Percentiles rank a stretch among this genome's conserved stretches.
Evolutionary conservation across 2,329 filamentous ascomycete genomes (phyloP).

Genomic region (Trichoderma koningiopsis): DNA sequence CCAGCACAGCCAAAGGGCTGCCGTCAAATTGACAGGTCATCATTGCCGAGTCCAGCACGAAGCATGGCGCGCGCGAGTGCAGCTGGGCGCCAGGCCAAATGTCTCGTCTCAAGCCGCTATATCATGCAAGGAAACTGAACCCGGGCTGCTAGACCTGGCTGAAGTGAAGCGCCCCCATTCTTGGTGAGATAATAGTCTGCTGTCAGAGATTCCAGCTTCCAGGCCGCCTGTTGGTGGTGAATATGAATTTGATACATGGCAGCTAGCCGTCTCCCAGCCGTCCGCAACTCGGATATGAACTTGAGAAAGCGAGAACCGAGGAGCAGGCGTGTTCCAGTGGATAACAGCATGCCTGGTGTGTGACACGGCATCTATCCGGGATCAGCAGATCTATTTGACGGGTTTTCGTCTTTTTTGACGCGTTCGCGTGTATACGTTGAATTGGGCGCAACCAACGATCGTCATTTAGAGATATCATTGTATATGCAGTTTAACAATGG

Average conservation of each 20-base stretch:
- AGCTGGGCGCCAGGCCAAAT: not conserved
- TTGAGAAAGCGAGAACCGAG: not conserved
- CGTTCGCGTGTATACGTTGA: not conserved
- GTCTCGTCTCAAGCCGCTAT: not conserved
- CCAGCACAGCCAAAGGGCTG: not conserved
- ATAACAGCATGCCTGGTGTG: not conserved
- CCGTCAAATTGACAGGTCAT: constrained; percentile 16
- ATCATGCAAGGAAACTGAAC: not conserved
- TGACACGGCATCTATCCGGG: not conserved
- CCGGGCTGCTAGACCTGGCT: not conserved
- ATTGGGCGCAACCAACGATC: not conserved
- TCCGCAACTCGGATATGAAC: not conserved
- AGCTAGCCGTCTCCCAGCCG: not conserved
- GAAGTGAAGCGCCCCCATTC: constrained; percentile 2
- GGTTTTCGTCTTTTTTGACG: not conserved
- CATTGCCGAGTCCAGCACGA: not conserved
- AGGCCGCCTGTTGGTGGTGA: not conserved
- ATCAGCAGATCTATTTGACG: not conserved
- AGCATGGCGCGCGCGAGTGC: not conserved
- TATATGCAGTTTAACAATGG: not conserved
- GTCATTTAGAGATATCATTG: not conserved
- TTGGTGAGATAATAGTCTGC: constrained; percentile 2
- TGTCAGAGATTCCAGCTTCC: not conserved
- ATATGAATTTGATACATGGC: not conserved
- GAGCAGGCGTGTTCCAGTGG: not conserved